Base-by-base conservation (phyloP, 1,139 yeast genomes). In the Zygosaccharomyces pseudobailii region DNA sequence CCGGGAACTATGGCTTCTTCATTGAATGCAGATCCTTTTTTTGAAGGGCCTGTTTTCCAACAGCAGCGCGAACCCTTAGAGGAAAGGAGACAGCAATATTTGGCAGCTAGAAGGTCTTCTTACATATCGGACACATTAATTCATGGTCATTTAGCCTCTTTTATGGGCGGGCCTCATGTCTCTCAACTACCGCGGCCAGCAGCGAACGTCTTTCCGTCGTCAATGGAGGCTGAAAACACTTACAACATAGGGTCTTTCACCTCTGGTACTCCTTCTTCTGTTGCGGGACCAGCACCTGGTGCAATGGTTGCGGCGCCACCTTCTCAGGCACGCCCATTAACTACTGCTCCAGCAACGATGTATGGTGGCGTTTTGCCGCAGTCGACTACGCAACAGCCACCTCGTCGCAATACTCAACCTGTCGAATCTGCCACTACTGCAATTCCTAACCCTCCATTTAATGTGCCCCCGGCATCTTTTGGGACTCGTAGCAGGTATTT, bases 111-210 rank as follows among this genome's bases (percentile, higher is more conserved):
- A 43, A 57, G 68, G 44, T 62, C 68, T 4, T 64, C 68, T 19
- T 63, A 63, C 48, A 63, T 64, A 28, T 54, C 67, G 2, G 68
- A 64, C 42, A 52, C 65, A 5, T 47, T 60, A 22, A 59, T 63
- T 37, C 64, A 61, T 45, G 55, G 59, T 9, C 56, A 55, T 13
- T 5, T 48, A 32, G 49, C 45, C 6, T 32, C 51, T 8, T 28
- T 40, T 7, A 43, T 32, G 37, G 34, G 33, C 32, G 40, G 20
- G 19, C 41, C 33, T 4, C 17, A n/a, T 6, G 33, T n/a, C 3
- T 17, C 28, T 6, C 32, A 10, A 28, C 19, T 19, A 6, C 33
- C 33, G 13, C 19, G 19, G 4, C 25, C 41, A n/a, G 10, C 34
- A 20, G 33, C 33, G 21, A 8, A 33, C 7, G 24, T 38, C 6